Evolutionary conservation across 2,329 filamentous ascomycete species (phyloP).

Genomic region (Cryphonectria parasitica): DNA sequence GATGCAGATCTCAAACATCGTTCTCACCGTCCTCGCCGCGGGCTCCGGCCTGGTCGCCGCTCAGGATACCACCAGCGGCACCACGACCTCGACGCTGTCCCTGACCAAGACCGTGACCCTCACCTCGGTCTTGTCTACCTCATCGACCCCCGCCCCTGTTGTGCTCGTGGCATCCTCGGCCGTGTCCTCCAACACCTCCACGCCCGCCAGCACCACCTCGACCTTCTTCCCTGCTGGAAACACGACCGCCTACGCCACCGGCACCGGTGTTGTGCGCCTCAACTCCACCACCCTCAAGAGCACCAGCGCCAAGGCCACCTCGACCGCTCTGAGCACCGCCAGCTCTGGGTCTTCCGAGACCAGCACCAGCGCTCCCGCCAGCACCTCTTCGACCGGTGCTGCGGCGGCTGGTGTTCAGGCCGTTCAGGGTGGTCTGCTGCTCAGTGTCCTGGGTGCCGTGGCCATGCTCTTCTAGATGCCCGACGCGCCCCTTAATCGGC

Average conservation of each 20-base stretch:
- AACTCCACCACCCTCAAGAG: slow-evolving; percentile 9
- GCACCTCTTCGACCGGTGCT: slow-evolving; percentile 33
- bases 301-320: slow-evolving; percentile 15
- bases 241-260: slow-evolving; percentile 38
- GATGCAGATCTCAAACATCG: slow-evolving; percentile 51
- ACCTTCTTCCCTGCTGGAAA: slow-evolving; percentile 40
- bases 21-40: slow-evolving; percentile 46
- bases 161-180: slow-evolving; percentile 14
- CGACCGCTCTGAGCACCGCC: slow-evolving; percentile 12
- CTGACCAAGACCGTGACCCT: slow-evolving; percentile 51
- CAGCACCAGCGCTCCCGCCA: slow-evolving; percentile 35
- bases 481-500: neutral
- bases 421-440: slow-evolving; percentile 26
- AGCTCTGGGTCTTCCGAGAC: slow-evolving; percentile 14
- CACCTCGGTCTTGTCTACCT: slow-evolving; percentile 46
- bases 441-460: slow-evolving; percentile 25
- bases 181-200: slow-evolving; percentile 32
- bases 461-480: slow-evolving; percentile 25
- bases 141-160: slow-evolving; percentile 33
- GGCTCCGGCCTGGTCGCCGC: slow-evolving; percentile 44
- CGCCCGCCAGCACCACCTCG: slow-evolving; percentile 35
- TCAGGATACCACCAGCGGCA: slow-evolving; percentile 37
- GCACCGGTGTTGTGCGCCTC: slow-evolving; percentile 16
- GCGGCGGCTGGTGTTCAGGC: slow-evolving; percentile 18
- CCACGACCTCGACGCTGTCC: slow-evolving; percentile 51